Evolutionary conservation across 768 basidiomycete species (phyloP).

Genomic region (Leccinum sublutescens): DNA sequence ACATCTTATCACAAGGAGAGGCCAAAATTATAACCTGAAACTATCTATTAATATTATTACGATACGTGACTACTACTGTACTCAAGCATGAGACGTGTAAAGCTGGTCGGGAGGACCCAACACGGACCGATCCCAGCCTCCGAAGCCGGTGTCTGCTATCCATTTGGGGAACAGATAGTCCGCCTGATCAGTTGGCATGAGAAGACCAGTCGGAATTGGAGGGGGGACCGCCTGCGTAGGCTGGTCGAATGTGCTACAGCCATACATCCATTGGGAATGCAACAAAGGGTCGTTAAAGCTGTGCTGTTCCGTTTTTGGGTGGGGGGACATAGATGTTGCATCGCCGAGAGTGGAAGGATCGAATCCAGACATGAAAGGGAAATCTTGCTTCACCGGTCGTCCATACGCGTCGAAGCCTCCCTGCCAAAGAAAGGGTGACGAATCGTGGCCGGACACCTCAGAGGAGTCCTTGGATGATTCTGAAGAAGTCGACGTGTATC

Average conservation of each 20-base stretch:
- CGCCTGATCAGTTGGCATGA: background rate
- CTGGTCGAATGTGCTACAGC: background rate
- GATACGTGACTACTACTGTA: background rate
- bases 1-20: too few relatives aligned
- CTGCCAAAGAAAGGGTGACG: conserved; percentile 1
- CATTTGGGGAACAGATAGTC: conserved; percentile 17
- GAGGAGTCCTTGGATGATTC: background rate
- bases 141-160: conserved; percentile 13
- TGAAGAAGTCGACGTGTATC: background rate
- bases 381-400: background rate
- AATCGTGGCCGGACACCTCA: background rate
- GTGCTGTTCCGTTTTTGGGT: background rate
- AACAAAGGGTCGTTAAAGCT: background rate
- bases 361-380: background rate
- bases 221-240: background rate
- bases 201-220: background rate
- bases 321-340: background rate
- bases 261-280: conserved; percentile 9
- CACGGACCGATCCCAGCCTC: conserved; percentile 12
- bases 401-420: background rate
- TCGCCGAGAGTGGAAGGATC: background rate
- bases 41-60: background rate
- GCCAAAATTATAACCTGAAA: too few relatives aligned
- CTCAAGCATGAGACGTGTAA: background rate
- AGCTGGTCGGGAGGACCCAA: conserved; percentile 1